Percentiles rank a stretch among this genome's conserved stretches.
Evolutionary conservation across 179 eudicot species (phyloP).

Genomic region (Beta corolliflora): DNA sequence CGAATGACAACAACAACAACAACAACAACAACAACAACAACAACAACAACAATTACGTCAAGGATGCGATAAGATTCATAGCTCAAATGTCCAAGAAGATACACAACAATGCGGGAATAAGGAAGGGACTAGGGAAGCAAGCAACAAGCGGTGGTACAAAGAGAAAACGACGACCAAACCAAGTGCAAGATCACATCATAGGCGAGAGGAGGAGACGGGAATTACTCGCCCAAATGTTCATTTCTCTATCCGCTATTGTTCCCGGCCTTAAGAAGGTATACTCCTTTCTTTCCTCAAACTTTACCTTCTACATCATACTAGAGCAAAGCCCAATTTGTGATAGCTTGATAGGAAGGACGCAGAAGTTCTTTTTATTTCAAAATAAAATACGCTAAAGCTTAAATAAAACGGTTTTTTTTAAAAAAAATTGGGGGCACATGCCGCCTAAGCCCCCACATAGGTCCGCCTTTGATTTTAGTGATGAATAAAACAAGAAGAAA

Average conservation of each 20-base stretch:
- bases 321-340: no score
- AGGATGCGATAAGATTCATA: not conserved
- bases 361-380: no score
- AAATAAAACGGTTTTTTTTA: no score
- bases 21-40: no score
- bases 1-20: not conserved
- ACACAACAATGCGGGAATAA: not conserved
- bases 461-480: no score
- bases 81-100: not conserved
- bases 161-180: slow-evolving; percentile 1
- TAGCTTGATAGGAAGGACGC: no score
- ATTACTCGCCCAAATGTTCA: slow-evolving; percentile 24
- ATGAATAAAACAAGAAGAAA: no score
- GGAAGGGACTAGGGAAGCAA: not conserved
- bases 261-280: slow-evolving; percentile 53
- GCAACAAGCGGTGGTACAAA: not conserved
- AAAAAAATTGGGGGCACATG: no score
- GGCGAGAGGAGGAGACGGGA: not conserved
- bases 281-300: no score
- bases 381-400: no score
- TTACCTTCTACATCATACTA: no score
- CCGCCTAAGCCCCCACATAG: no score
- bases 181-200: slow-evolving; percentile 11
- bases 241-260: slow-evolving; percentile 40
- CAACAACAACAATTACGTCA: not conserved